Evolutionary conservation across 768 basidiomycete genomes (phyloP), one percentile per base, ranked within the genome.

Genomic region (Lepiota brunneoincarnata): DNA sequence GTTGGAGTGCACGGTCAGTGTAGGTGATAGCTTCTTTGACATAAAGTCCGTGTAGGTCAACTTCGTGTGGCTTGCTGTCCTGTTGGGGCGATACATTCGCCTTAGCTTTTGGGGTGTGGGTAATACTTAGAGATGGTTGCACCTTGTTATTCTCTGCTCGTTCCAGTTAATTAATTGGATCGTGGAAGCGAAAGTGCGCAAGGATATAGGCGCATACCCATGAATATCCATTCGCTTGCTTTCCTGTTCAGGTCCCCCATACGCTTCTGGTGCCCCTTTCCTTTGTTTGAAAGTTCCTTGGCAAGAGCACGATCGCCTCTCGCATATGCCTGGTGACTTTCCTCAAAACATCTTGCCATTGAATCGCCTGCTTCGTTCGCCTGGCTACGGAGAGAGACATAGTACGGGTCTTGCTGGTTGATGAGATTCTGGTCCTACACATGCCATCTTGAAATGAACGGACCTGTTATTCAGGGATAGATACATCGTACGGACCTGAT

Each of bases 21-120:
- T 78, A 79, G 39, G 79, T 73, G 44, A 96, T 83, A 18, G 94
- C 92, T 70, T 98, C 96, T 64, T 92, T 93, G 57, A 96, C 94
- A 67, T 91, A 96, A 3, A 98, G 72, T 1, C 93, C 95, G 64
- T 98, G 95, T 20, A 98, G 72, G 68, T 98, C 91, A 41, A 97
- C 73, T 67, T 93, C 89, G 1, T 87, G 89, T 0, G 78, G 78
- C 54, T 79, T 68, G 48, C 86, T 84, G 56, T 89, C 83, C 81
- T 86, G 62, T 21, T 28, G 39, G 31, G 11, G 11, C 31, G 7
- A 31, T 31, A 31, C n/a, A n/a, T 9, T 31, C 31, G 31, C 2
- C 11, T 31, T 9, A 31, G 7, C 4, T 31, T 10, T 31, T 9
- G 2, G 26, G 26, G 7, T n/a, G n/a, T n/a, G 14, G 34, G 23